Conservation (phyloP, 2,329 filamentous ascomycete genomes). For the Magnaporthiopsis rhizophila region DNA sequence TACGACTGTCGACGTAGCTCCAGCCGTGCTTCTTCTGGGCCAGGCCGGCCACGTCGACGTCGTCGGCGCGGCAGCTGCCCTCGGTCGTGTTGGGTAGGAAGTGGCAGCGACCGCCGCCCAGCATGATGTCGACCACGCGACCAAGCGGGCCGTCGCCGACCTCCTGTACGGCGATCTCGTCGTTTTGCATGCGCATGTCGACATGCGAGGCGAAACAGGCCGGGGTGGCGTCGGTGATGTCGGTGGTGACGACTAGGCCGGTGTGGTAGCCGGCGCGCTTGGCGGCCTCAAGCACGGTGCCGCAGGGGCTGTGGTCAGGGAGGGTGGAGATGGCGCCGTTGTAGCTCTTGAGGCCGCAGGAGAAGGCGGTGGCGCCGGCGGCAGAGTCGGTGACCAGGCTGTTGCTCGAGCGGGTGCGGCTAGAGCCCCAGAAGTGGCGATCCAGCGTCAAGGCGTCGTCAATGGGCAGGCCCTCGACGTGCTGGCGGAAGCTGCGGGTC, state of each 20-base stretch:
- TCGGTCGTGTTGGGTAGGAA: constrained; percentile 77
- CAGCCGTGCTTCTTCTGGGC: constrained; percentile 72
- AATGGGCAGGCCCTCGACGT: constrained; percentile 61
- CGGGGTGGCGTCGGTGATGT: constrained; percentile 91
- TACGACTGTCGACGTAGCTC: constrained; percentile 64
- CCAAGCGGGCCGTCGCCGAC: constrained; percentile 82
- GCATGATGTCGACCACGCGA: constrained; percentile 80
- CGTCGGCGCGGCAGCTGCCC: constrained; percentile 76
- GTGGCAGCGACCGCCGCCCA: constrained; percentile 88
- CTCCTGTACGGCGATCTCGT: constrained; percentile 88
- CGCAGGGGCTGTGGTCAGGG: constrained; percentile 78
- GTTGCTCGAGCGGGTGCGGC: constrained; percentile 74
- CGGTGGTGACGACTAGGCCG: constrained; percentile 88
- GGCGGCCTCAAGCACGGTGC: constrained; percentile 86
- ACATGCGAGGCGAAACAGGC: constrained; percentile 92
- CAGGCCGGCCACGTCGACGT: constrained; percentile 63
- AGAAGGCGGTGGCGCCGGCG: constrained; percentile 94
- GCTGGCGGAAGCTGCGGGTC: constrained; percentile 80
- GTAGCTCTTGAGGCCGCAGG: constrained; percentile 88
- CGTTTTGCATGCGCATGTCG: constrained; percentile 69
- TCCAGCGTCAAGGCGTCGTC: constrained; percentile 75
- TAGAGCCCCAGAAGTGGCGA: constrained; percentile 82
- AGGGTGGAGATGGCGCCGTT: constrained; percentile 91
- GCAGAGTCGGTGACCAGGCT: constrained; percentile 91
- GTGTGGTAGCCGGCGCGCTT: constrained; percentile 88